A percentile compares a stretch with the other conserved stretches of the same genome.
phyloP scores from a whole-genome alignment of 495 filamentous ascomycete genomes.

The Aspergillus sclerotiicarbonarius region DNA sequence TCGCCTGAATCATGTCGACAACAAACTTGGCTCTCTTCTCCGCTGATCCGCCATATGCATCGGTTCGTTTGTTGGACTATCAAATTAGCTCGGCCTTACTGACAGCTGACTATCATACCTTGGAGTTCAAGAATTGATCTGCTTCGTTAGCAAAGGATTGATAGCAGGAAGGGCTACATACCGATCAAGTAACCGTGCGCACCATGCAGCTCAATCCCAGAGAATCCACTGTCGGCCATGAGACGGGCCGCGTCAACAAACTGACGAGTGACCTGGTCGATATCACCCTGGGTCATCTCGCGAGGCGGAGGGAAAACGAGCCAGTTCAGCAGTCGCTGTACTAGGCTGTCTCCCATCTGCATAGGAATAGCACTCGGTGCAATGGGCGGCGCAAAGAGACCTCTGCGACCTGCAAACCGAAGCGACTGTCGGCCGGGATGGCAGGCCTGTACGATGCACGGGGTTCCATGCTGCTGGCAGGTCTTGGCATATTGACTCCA shows the following conservation, averaged over 20 bases:
- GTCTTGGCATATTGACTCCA: constrained; percentile 50
- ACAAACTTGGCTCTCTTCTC: constrained; percentile 47
- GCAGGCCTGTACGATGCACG: constrained; percentile 54
- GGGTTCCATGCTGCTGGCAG: constrained; percentile 45
- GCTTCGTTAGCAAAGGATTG: not conserved
- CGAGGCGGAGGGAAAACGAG: constrained; percentile 42
- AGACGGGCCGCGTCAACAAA: constrained; percentile 50
- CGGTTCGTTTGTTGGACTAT: constrained; percentile 45
- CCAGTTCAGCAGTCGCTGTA: constrained; percentile 33
- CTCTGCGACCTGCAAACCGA: constrained; percentile 41
- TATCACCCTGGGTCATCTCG: constrained; percentile 51
- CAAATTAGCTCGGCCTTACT: not conserved
- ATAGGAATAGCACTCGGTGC: constrained; percentile 48
- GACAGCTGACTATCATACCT: constrained; percentile 23
- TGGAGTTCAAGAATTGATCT: constrained; percentile 45
- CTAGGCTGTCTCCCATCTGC: constrained; percentile 32
- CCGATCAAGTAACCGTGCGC: constrained; percentile 61
- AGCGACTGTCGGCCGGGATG: constrained; percentile 59
- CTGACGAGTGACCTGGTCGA: constrained; percentile 42
- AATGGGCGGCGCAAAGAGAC: constrained; percentile 44
- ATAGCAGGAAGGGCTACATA: constrained; percentile 19
- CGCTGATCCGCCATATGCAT: constrained; percentile 48
- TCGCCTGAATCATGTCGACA: constrained; percentile 43
- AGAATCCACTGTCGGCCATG: constrained; percentile 51
- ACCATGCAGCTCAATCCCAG: constrained; percentile 55